Evolutionary conservation across 768 basidiomycete genomes (phyloP).

Genomic region (Mycena maculata): DNA sequence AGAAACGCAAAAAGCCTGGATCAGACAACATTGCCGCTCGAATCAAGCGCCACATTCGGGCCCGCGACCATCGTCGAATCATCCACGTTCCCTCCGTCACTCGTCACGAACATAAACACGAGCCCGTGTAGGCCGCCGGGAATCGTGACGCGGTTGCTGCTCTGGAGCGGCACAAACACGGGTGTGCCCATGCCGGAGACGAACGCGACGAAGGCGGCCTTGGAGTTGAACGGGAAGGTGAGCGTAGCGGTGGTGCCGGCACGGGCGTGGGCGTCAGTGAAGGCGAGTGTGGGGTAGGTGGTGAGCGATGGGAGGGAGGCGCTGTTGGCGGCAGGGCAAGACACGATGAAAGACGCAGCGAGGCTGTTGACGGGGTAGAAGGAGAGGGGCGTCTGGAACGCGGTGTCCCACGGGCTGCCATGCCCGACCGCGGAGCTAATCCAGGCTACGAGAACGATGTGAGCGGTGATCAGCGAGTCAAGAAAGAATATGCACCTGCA

Average conservation of each 20-base stretch:
- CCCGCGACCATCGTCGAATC: constrained; percentile 70
- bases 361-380: constrained; percentile 55
- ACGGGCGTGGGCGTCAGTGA: constrained; percentile 35
- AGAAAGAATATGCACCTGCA: too few relatives aligned
- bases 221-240: constrained; percentile 36
- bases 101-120: constrained; percentile 63
- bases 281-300: constrained; percentile 59
- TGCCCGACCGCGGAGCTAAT: constrained; percentile 53
- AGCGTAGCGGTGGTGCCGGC: constrained; percentile 44
- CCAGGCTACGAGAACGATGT: too few relatives aligned
- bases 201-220: constrained; percentile 57
- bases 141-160: constrained; percentile 47
- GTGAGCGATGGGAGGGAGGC: constrained; percentile 56
- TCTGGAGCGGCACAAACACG: constrained; percentile 52
- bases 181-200: constrained; percentile 56
- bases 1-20: background rate
- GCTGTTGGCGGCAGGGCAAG: constrained; percentile 65
- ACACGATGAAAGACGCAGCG: constrained; percentile 58
- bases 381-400: constrained; percentile 60
- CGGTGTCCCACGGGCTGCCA: constrained; percentile 57
- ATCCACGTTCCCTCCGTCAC: constrained; percentile 47
- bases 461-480: too few relatives aligned
- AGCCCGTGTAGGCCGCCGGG: constrained; percentile 59
- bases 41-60: constrained; percentile 54
- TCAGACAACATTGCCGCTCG: constrained; percentile 32